Base-by-base conservation (phyloP, 177 flowering plant species). In the Vitis hybrid region DNA sequence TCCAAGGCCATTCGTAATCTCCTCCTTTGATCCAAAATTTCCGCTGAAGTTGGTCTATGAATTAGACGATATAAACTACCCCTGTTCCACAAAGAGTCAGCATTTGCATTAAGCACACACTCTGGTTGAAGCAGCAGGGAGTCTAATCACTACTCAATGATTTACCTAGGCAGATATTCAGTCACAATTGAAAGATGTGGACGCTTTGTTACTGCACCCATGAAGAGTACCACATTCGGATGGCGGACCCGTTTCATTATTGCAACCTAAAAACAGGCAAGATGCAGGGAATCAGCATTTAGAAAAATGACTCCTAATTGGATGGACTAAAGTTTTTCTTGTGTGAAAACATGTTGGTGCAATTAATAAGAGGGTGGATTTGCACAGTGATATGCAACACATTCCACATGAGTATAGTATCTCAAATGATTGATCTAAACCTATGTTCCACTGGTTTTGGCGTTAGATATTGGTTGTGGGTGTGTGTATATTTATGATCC, bases 201-300 rank as follows among this genome's bases (percentile, higher is more conserved):
- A 71, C 86, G 91, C 78, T 87, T 85, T 60, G 99, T 95, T 24
- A 95, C 99, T 51, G 99, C 99, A 77, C 99, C 99, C 99, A 95
- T 95, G 81, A 95, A 95, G 58, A 95, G 93, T 64, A 95, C 99
- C 70, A 93, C 90, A 83, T 95, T 93, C 63, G 99, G 99, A 84
- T 93, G 99, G 40, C 99, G 96, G 30, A 89, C 85, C 48, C 98
- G 97, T 76, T 95, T 95, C 99, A 95, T 89, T 71, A 95, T 91
- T 19, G 97, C 93, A 75, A 95, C 99, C 99, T 93, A 71, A 60
- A 24, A 77, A 50, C 3, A 19, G 13, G 51, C 8, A 10, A 14
- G 3, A 35, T 35, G 40, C 40, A 35, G 40, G 6, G 40, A 4
- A 35, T 35, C 40, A 35, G 40, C 40, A 35, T 0, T 35, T 35